phyloP scores from a whole-genome alignment of 768 basidiomycete species.

The Suillus placidus region DNA sequence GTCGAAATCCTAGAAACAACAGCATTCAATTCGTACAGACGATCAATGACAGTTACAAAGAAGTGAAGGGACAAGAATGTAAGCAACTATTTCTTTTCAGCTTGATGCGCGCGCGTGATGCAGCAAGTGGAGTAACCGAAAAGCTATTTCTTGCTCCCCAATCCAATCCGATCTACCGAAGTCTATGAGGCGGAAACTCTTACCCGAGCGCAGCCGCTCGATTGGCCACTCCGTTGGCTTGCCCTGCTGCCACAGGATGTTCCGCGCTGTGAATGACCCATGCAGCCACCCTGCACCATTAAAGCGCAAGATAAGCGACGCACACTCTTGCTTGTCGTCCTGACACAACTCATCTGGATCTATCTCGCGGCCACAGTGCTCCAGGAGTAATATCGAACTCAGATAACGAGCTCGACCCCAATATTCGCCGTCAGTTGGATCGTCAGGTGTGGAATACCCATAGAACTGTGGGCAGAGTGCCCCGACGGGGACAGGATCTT shows the following conservation, averaged over 20 bases:
- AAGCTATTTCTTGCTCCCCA: neutral
- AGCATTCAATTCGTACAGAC: too few species aligned
- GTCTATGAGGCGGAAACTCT: conserved; percentile 53
- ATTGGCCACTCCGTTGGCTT: conserved; percentile 34
- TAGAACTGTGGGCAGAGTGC: conserved; percentile 66
- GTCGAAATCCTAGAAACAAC: too few species aligned
- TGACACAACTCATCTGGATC: conserved; percentile 25
- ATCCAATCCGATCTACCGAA: conserved; percentile 42
- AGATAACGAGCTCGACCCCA: conserved; percentile 18
- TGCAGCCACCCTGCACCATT: conserved; percentile 43
- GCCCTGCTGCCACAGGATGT: conserved; percentile 47
- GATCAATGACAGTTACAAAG: neutral
- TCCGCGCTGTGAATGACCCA: conserved; percentile 43
- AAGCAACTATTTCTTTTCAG: neutral
- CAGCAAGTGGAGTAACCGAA: neutral
- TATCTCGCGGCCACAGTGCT: conserved; percentile 45
- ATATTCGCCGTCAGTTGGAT: conserved; percentile 15
- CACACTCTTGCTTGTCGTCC: conserved; percentile 45
- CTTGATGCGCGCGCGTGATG: neutral
- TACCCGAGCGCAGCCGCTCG: neutral
- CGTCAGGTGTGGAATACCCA: conserved; percentile 52
- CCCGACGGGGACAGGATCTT: conserved; percentile 46
- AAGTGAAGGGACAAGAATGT: neutral
- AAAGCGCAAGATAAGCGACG: conserved; percentile 43
- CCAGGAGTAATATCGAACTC: conserved; percentile 49